phyloP scores from a whole-genome alignment of 1,284 basidiomycete genomes.

The Tranzscheliella williamsii region DNA sequence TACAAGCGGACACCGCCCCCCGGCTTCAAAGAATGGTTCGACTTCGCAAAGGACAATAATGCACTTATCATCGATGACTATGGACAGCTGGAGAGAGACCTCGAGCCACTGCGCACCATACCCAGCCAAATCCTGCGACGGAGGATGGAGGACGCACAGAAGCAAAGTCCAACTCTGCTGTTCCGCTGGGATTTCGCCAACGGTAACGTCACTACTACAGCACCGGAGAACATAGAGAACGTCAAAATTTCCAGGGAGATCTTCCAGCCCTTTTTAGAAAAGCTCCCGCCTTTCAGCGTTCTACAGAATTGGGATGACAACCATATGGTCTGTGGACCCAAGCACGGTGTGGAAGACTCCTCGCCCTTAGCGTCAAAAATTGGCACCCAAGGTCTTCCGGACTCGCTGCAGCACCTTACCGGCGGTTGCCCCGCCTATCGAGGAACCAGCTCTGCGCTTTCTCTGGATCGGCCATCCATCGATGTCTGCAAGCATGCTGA shows the following conservation, averaged over 20 bases:
- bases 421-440: conserved; percentile 7
- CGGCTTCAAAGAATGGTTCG: conserved; percentile 15
- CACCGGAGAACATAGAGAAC: neutral
- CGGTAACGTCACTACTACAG: conserved; percentile 4
- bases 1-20: conserved; percentile 14
- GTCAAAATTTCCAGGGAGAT: conserved; percentile 1
- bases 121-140: conserved; percentile 6
- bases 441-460: conserved; percentile 2
- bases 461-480: conserved; percentile 15
- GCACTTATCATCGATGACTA: conserved; percentile 23
- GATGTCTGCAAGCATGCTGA: conserved; percentile 10
- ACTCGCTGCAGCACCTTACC: neutral
- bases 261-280: conserved; percentile 12
- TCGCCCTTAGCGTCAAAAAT: neutral
- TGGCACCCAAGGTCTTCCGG: neutral
- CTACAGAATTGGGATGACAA: conserved; percentile 20
- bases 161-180: conserved; percentile 1
- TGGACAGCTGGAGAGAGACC: conserved; percentile 21
- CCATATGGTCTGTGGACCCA: conserved; percentile 12
- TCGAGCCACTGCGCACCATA: conserved; percentile 9
- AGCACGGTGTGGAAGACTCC: conserved; percentile 3
- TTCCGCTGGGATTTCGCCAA: conserved; percentile 12
- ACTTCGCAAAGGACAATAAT: conserved; percentile 12
- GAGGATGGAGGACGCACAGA: conserved; percentile 4
- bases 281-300: conserved; percentile 11